Conservation (phyloP, 1,284 basidiomycete species). For the Melampsora larici-populina region DNA sequence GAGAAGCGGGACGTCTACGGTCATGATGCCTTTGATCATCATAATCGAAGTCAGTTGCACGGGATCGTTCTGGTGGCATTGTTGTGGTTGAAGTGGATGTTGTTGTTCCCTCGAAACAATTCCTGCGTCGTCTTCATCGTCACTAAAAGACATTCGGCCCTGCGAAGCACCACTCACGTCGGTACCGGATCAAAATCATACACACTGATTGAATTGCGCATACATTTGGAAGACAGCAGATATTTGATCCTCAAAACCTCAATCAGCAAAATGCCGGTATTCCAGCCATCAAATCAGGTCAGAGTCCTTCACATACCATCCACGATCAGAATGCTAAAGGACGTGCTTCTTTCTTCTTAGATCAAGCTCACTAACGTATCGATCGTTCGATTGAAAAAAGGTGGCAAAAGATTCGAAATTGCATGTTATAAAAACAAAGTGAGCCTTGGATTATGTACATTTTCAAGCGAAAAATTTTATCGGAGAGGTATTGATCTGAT, state of each 20-base stretch:
- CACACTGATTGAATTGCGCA: no score
- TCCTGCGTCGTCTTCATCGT: no score
- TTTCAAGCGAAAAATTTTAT: background rate
- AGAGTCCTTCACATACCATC: background rate
- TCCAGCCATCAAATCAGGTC: conserved; percentile 42
- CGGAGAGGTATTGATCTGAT: background rate
- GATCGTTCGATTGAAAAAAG: conserved; percentile 90
- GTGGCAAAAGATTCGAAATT: conserved; percentile 97
- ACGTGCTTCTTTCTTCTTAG: background rate
- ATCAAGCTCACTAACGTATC: conserved; percentile 81
- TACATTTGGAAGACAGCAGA: no score
- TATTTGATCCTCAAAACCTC: no score
- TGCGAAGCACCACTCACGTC: no score
- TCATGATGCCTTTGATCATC: background rate
- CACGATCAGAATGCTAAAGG: background rate
- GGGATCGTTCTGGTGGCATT: conserved; percentile 6
- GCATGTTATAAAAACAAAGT: conserved; percentile 99
- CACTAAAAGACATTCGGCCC: no score
- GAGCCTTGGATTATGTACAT: conserved; percentile 70
- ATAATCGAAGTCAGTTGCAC: conserved; percentile 2
- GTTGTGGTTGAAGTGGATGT: background rate
- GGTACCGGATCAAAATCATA: no score
- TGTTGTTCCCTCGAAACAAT: no score
- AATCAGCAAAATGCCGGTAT: conserved; percentile 23
- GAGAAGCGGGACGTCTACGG: background rate